Evolutionary conservation across 441 rosid genomes (phyloP).

Genomic region (Macaranga tanarius): DNA sequence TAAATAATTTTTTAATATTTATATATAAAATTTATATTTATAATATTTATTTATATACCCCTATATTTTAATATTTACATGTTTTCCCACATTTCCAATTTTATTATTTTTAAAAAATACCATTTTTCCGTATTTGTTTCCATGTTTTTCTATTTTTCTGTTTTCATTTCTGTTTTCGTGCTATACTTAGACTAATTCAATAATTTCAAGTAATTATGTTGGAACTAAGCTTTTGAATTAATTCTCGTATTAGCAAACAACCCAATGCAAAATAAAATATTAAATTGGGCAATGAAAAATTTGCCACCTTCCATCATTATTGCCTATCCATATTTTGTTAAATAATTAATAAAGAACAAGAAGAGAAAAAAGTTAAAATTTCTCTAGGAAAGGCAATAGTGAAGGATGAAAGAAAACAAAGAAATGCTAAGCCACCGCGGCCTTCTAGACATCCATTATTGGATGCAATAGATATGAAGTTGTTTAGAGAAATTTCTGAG

Average conservation of each 20-base stretch:
- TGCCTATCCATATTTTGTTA: too few species aligned
- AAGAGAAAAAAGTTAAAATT: neutral
- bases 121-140: too few species aligned
- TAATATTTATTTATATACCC: too few species aligned
- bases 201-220: neutral
- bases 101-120: too few species aligned
- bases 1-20: too few species aligned
- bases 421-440: constrained; percentile 35
- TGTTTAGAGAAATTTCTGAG: constrained; percentile 33
- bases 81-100: too few species aligned
- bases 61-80: too few species aligned
- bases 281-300: neutral
- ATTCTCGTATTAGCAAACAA: neutral
- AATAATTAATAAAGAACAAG: too few species aligned
- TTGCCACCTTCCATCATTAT: neutral
- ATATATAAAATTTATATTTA: too few species aligned
- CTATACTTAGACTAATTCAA: neutral
- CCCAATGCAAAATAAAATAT: neutral
- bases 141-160: too few species aligned
- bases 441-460: constrained; percentile 27
- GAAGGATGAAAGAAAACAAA: constrained; percentile 19
- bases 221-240: neutral
- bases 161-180: too few species aligned
- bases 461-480: constrained; percentile 25
- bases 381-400: neutral